phyloP scores from a whole-genome alignment of 2,329 filamentous ascomycete genomes.

The Claviceps capensis region DNA sequence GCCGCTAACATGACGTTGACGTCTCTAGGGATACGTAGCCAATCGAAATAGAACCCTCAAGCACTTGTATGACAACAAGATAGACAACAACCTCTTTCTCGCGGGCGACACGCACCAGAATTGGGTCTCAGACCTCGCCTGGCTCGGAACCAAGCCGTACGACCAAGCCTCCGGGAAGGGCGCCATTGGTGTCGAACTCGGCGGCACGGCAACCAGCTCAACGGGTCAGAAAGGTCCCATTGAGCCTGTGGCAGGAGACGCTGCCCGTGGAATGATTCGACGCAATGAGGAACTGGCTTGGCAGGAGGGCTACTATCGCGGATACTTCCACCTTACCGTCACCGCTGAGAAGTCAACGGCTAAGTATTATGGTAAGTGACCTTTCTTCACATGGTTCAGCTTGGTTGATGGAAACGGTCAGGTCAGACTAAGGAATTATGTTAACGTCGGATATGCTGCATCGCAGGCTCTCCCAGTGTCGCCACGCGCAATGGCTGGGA shows the following conservation, averaged over 20 bases:
- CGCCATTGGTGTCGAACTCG: slow-evolving; percentile 49
- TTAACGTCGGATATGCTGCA: neutral
- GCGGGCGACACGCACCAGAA: slow-evolving; percentile 56
- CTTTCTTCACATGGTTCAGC: too few species aligned
- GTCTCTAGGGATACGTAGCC: slow-evolving; percentile 42
- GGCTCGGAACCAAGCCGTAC: slow-evolving; percentile 41
- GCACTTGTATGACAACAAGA: slow-evolving; percentile 52
- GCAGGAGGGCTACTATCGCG: slow-evolving; percentile 61
- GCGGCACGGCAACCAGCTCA: slow-evolving; percentile 52
- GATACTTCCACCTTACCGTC: slow-evolving; percentile 55
- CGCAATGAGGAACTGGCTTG: slow-evolving; percentile 54
- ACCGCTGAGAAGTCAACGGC: slow-evolving; percentile 44
- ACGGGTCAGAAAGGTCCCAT: slow-evolving; percentile 45
- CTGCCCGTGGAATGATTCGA: slow-evolving; percentile 26
- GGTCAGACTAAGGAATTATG: neutral
- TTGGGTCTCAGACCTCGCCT: slow-evolving; percentile 46
- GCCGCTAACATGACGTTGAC: neutral
- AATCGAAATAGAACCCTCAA: slow-evolving; percentile 60
- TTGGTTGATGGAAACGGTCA: too few species aligned
- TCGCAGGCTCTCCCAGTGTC: slow-evolving; percentile 35
- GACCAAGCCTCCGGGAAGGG: slow-evolving; percentile 38
- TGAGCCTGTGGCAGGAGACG: slow-evolving; percentile 35
- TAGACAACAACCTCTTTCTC: slow-evolving; percentile 60
- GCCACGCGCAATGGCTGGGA: slow-evolving; percentile 47
- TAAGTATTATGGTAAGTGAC: slow-evolving; percentile 43